Base-by-base conservation (phyloP, 345 rosid genomes). In the Erysimum cheiranthoides region DNA sequence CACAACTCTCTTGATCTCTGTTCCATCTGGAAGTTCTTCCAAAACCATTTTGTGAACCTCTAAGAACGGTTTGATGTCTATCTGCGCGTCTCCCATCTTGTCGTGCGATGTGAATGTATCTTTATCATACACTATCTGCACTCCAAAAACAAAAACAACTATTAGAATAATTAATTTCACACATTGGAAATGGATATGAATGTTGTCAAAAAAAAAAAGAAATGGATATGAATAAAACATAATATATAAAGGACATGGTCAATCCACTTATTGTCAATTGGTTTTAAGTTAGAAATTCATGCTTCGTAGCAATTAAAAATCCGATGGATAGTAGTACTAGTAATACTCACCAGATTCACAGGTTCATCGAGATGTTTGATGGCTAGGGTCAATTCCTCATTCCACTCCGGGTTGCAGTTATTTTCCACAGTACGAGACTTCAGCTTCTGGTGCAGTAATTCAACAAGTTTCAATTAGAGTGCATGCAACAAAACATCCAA, bases 371-470 rank as follows among this genome's bases (percentile, higher is more conserved):
- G 83, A 36, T 84, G 79, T 21, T 52, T 78, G 38, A 92, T 75
- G 2, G 93, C 78, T 39, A 95, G 89, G 25, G 96, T 90, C 57
- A 89, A 63, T 45, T 90, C 96, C 31, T 90, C 93, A 12, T 92
- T 85, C 98, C 98, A 92, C 66, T 79, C 88, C 0, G 99, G 99
- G 76, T 95, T 90, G 76, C 93, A 85, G 79, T 78, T 83, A n/a
- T 81, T 81, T 36, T 84, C 84, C 18, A 92, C 82, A 39, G 89
- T 84, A 0, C 85, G 86, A 14, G 89, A 84, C 84, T 88, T 89
- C 81, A 88, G 51, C 50, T 73, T 90, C 96, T 88, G 97, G 75
- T 62, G 53, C 63, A 65, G n/a, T n/a, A n/a, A 65, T 65, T 57
- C 31, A 62, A 40, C 30, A 32, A 38, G 32, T 43, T 43, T 51